A percentile compares a stretch with the other conserved stretches of the same genome.
Conservation (phyloP, 2,329 filamentous ascomycete genomes). For the Chaetomium globosum region DNA sequence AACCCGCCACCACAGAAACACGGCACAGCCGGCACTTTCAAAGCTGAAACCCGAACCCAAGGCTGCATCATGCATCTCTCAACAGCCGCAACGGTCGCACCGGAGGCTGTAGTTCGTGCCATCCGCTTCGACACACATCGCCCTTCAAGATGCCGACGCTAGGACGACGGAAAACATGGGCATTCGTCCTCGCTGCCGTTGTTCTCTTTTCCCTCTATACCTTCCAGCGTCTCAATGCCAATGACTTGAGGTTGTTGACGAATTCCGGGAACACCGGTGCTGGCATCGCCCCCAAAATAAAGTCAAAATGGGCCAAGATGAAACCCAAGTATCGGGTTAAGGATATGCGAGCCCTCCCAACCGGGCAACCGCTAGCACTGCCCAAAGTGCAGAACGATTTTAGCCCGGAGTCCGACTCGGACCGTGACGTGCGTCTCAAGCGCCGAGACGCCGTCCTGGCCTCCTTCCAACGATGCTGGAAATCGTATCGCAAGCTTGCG, state of each 20-base stretch:
- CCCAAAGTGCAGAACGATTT: constrained; percentile 29
- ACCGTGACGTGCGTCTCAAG: constrained; percentile 24
- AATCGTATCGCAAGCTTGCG: constrained; percentile 62
- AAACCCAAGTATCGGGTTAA: constrained; percentile 22
- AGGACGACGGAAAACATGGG: constrained; percentile 7
- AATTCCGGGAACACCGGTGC: not conserved
- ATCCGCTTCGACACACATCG: not conserved
- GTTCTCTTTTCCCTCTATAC: constrained; percentile 16
- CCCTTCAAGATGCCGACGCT: constrained; percentile 11
- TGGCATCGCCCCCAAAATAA: not conserved
- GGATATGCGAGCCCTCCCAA: constrained; percentile 27
- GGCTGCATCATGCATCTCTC: not conserved
- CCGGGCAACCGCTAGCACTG: constrained; percentile 23
- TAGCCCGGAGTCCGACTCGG: constrained; percentile 24
- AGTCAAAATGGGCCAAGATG: constrained; percentile 21
- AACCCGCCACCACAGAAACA: not conserved
- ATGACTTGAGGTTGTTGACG: not conserved
- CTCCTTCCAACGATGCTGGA: constrained; percentile 48
- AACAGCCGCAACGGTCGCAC: not conserved
- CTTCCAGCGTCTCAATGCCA: constrained; percentile 1
- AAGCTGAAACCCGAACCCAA: not conserved
- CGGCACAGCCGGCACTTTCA: not conserved
- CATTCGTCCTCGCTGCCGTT: not conserved
- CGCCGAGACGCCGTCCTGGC: constrained; percentile 27
- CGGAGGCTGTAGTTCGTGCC: not conserved